A percentile compares a stretch with the other conserved stretches of the same genome.
phyloP scores from a whole-genome alignment of 345 rosid species.

The Bruguiera parviflora region DNA sequence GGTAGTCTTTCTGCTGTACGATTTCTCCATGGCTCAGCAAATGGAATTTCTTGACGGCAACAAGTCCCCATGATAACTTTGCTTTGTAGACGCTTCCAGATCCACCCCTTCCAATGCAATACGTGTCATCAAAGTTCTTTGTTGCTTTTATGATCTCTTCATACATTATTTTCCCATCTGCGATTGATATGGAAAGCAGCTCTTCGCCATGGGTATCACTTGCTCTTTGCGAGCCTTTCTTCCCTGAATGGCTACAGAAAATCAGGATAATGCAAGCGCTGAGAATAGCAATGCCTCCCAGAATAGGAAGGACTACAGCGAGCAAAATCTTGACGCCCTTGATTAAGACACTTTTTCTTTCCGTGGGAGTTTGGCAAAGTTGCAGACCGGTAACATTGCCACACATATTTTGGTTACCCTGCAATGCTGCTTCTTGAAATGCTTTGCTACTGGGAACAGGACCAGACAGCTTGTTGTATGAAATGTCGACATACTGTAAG shows the following conservation, averaged over 20 bases:
- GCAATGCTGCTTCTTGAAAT: slow-evolving; percentile 22
- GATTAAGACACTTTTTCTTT: not conserved
- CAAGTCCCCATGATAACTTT: not conserved
- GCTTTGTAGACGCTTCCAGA: slow-evolving; percentile 33
- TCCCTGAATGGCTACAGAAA: not conserved
- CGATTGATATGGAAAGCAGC: not conserved
- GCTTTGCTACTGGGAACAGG: slow-evolving; percentile 27
- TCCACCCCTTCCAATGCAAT: slow-evolving; percentile 26
- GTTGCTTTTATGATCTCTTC: slow-evolving; percentile 23
- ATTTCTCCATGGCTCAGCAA: not conserved
- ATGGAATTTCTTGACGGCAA: slow-evolving; percentile 29
- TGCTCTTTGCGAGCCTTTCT: not conserved
- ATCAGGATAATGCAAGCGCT: not conserved
- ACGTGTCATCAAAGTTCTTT: slow-evolving; percentile 9
- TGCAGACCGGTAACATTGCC: slow-evolving; percentile 20
- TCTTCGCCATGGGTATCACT: not conserved
- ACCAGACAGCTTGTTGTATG: slow-evolving; percentile 31
- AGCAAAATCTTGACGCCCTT: not conserved
- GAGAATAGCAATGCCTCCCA: slow-evolving; percentile 2
- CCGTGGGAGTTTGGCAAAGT: not conserved
- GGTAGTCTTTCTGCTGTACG: slow-evolving; percentile 6
- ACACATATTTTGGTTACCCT: slow-evolving; percentile 28
- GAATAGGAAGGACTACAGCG: slow-evolving; percentile 12
- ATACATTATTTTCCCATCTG: slow-evolving; percentile 22
- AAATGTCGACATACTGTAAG: slow-evolving; percentile 25